Evolutionary conservation across 2,329 filamentous ascomycete species (phyloP).

Genomic region (Cladosporium sphaerospermum): DNA sequence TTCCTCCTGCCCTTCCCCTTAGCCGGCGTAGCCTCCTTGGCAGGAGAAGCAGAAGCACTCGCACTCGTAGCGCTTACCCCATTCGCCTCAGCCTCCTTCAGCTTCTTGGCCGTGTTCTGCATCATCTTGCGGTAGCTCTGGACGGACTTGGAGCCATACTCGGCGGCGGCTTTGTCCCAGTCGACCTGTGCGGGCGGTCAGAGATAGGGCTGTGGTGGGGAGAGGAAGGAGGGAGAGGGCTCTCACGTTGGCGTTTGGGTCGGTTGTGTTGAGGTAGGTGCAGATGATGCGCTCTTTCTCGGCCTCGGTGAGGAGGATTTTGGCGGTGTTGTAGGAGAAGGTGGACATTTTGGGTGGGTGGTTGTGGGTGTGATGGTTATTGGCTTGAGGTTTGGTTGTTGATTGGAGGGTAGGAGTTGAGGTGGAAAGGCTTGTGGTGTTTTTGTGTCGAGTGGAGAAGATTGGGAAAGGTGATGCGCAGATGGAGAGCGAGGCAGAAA

Average conservation of each 20-base stretch:
- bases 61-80: slow-evolving; percentile 2
- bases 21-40: not conserved
- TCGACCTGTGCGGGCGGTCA: slow-evolving; percentile 16
- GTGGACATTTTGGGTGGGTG: slow-evolving; percentile 19
- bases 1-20: not conserved
- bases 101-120: slow-evolving; percentile 24
- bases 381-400: not conserved
- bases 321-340: slow-evolving; percentile 19
- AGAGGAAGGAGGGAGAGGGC: not conserved
- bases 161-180: slow-evolving; percentile 25
- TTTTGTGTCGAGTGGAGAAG: not conserved
- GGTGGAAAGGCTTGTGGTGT: not conserved
- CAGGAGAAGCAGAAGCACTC: not conserved
- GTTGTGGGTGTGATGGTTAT: not conserved
- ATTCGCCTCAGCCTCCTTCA: slow-evolving; percentile 19
- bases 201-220: not conserved
- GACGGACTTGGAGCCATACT: slow-evolving; percentile 22
- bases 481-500: not conserved
- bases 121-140: slow-evolving; percentile 21
- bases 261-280: slow-evolving; percentile 21
- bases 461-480: not conserved
- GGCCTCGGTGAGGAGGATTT: slow-evolving; percentile 19
- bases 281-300: slow-evolving; percentile 28
- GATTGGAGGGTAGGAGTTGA: not conserved
- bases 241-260: slow-evolving; percentile 16